Evolutionary conservation across 805 yeast genomes (phyloP).

Genomic region (Wickerhamomyces canadensis): DNA sequence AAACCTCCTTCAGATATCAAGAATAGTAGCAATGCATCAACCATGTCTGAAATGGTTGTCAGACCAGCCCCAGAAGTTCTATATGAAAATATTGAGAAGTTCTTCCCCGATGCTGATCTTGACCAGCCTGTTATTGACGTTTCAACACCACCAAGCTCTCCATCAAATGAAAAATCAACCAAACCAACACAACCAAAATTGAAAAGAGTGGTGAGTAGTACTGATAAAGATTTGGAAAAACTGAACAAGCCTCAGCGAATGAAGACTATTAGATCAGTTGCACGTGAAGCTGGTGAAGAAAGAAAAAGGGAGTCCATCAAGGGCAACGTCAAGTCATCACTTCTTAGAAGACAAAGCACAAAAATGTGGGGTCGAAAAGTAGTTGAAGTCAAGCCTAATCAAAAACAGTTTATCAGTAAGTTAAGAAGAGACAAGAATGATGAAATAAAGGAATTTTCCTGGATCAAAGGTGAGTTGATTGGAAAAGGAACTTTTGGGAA

Average conservation of each 20-base stretch:
- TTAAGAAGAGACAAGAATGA: constrained; percentile 56
- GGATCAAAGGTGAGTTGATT: constrained; percentile 96
- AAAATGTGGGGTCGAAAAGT: constrained; percentile 97
- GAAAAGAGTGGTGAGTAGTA: constrained; percentile 17
- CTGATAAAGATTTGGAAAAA: constrained; percentile 14
- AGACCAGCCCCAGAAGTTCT: constrained; percentile 95
- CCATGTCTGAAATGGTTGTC: constrained; percentile 52
- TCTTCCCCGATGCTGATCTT: constrained; percentile 87
- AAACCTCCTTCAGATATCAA: constrained; percentile 31
- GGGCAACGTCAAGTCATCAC: constrained; percentile 17
- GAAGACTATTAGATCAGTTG: constrained; percentile 90
- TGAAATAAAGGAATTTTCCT: constrained; percentile 78
- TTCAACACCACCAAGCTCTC: constrained; percentile 53
- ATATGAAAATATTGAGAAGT: constrained; percentile 84
- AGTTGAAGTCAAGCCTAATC: constrained; percentile 79
- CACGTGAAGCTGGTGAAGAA: constrained; percentile 78
- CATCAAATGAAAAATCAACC: constrained; percentile 22
- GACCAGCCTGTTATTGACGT: constrained; percentile 88
- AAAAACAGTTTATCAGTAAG: constrained; percentile 54
- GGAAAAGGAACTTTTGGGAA: constrained; percentile 97
- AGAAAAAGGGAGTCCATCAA: constrained; percentile 34
- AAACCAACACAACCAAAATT: constrained; percentile 5
- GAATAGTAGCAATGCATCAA: constrained; percentile 20
- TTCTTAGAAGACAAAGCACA: constrained; percentile 73
- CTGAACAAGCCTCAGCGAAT: constrained; percentile 49